phyloP scores from a whole-genome alignment of 345 rosid genomes.

The Aquilaria sinensis region DNA sequence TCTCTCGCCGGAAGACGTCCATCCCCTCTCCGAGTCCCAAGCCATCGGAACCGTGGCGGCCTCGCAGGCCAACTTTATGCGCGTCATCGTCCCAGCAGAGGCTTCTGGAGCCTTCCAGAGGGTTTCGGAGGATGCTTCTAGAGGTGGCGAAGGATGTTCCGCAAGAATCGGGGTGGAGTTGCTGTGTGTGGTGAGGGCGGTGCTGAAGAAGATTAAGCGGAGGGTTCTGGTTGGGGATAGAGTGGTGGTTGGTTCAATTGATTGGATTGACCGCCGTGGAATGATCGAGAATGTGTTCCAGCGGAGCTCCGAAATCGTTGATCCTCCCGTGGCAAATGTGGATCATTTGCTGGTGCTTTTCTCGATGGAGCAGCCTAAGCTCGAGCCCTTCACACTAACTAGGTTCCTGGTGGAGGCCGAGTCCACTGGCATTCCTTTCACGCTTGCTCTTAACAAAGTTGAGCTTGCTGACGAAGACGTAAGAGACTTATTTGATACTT shows the following conservation, averaged over 20 bases:
- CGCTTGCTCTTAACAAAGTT: slow-evolving; percentile 70
- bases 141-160: slow-evolving; percentile 13
- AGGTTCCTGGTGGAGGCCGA: slow-evolving; percentile 90
- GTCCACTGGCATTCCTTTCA: slow-evolving; percentile 69
- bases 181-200: slow-evolving; percentile 85
- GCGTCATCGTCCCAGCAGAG: slow-evolving; percentile 52
- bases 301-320: slow-evolving; percentile 51
- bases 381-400: slow-evolving; percentile 72
- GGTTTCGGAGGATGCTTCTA: slow-evolving; percentile 11
- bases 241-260: slow-evolving; percentile 80
- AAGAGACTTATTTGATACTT: slow-evolving; percentile 1
- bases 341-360: slow-evolving; percentile 73
- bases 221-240: slow-evolving; percentile 85
- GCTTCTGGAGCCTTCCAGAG: slow-evolving; percentile 10
- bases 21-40: slow-evolving; percentile 62
- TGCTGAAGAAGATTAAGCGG: slow-evolving; percentile 89
- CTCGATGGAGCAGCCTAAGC: slow-evolving; percentile 72
- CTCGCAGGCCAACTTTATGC: slow-evolving; percentile 98
- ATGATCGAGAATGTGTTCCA: slow-evolving; percentile 86
- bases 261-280: slow-evolving; percentile 85
- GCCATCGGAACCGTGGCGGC: slow-evolving; percentile 81
- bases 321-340: slow-evolving; percentile 92
- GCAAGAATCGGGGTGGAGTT: slow-evolving; percentile 48
- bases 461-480: slow-evolving; percentile 75
- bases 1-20: slow-evolving; percentile 45